These are phyloP conservation scores for Jaapia argillacea DNA, from an alignment of 768 basidiomycete genomes.

Conservation along the genomic window DNA sequence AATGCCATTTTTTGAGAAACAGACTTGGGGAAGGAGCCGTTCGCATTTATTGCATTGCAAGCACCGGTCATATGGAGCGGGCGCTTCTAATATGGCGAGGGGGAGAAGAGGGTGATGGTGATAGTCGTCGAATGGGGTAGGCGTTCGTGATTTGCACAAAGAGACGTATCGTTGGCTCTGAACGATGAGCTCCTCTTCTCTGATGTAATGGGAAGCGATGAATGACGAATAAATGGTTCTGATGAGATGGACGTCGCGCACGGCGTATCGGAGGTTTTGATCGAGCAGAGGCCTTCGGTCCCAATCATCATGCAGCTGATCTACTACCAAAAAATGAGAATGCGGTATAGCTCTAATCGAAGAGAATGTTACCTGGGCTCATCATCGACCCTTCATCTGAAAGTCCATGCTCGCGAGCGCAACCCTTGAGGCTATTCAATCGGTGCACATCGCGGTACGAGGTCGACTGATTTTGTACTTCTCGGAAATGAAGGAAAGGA, in stretches of 20 bases:
- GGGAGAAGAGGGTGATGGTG: too few species aligned
- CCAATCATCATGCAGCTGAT: constrained; percentile 29
- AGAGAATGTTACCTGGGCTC: neutral
- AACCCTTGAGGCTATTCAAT: constrained; percentile 26
- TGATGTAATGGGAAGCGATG: constrained; percentile 8
- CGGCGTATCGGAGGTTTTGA: constrained; percentile 28
- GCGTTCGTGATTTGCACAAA: too few species aligned
- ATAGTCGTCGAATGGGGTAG: too few species aligned
- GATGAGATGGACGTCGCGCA: constrained; percentile 31
- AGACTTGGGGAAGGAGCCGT: too few species aligned
- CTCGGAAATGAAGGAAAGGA: constrained; percentile 16
- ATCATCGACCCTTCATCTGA: constrained; percentile 22
- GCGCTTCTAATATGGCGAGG: too few species aligned
- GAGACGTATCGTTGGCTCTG: too few species aligned
- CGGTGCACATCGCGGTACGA: constrained; percentile 20
- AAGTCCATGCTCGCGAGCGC: constrained; percentile 16
- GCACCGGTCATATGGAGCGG: too few species aligned
- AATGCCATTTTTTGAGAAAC: too few species aligned
- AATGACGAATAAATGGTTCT: constrained; percentile 25
- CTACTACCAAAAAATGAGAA: constrained; percentile 13
- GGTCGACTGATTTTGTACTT: too few species aligned
- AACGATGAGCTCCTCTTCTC: too few species aligned
- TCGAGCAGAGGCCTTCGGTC: constrained; percentile 23
- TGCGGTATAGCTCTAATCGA: neutral
- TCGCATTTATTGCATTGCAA: too few species aligned